Conservation (phyloP, 1,284 basidiomycete species). For the Agroathelia rolfsii region DNA sequence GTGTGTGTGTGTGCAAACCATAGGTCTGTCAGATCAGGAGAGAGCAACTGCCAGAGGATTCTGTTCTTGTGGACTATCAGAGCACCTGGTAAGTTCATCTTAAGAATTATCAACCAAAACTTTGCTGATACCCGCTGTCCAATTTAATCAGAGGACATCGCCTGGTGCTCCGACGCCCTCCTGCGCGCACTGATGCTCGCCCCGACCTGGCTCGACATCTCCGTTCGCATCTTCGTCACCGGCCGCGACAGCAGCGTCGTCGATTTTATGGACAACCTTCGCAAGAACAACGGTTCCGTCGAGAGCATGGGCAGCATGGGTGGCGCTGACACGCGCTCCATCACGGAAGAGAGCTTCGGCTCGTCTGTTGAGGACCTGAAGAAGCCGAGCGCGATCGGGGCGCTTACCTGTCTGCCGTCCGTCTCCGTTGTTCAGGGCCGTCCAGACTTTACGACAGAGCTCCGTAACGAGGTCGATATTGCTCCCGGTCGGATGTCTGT, state of each 20-base stretch:
- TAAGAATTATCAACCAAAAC: neutral
- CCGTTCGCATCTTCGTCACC: constrained; percentile 26
- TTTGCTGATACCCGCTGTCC: neutral
- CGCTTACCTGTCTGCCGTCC: neutral
- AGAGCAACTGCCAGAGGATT: constrained; percentile 17
- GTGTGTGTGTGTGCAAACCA: no score
- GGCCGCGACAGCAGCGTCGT: constrained; percentile 13
- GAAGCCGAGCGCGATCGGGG: constrained; percentile 3
- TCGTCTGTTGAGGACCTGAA: constrained; percentile 4
- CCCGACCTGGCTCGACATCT: constrained; percentile 18
- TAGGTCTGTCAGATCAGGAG: constrained; percentile 19
- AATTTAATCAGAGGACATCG: constrained; percentile 17
- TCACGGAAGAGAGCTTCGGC: constrained; percentile 5
- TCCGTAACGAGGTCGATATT: constrained; percentile 16
- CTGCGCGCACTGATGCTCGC: constrained; percentile 14
- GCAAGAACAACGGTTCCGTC: constrained; percentile 14
- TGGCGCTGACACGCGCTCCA: constrained; percentile 6
- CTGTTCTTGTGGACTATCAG: constrained; percentile 31
- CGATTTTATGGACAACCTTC: constrained; percentile 20
- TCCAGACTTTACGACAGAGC: constrained; percentile 17
- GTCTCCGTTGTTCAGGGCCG: constrained; percentile 14
- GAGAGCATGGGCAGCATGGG: constrained; percentile 3
- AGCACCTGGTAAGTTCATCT: constrained; percentile 21
- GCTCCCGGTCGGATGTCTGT: constrained; percentile 20
- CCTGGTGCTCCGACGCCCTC: constrained; percentile 26